Conservation (phyloP, 306 rosid genomes). For the Quercus cerris region DNA sequence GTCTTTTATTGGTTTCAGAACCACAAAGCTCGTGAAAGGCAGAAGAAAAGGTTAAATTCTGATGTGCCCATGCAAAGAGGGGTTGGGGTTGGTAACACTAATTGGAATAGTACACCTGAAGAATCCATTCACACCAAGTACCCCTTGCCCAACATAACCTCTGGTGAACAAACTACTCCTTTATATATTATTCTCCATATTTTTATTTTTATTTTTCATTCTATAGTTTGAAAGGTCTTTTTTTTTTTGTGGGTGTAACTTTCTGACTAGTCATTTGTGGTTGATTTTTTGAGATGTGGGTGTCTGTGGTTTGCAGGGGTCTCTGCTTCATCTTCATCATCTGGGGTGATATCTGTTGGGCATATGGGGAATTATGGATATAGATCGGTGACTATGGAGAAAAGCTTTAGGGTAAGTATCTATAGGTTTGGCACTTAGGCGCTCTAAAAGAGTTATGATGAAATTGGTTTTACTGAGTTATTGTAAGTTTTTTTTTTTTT, state of each 20-base stretch:
- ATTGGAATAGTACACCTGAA: slow-evolving; percentile 45
- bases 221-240: background rate
- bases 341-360: slow-evolving; percentile 50
- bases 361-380: slow-evolving; percentile 72
- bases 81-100: background rate
- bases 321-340: slow-evolving; percentile 52
- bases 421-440: background rate
- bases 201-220: too few species aligned
- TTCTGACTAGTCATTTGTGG: background rate
- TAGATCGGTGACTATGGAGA: slow-evolving; percentile 72
- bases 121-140: slow-evolving; percentile 41
- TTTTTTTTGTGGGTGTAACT: background rate
- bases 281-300: background rate
- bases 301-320: slow-evolving; percentile 31
- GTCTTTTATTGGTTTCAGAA: slow-evolving; percentile 97
- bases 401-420: slow-evolving; percentile 76
- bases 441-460: background rate
- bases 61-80: slow-evolving; percentile 37
- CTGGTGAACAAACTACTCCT: slow-evolving; percentile 29
- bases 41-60: slow-evolving; percentile 80
- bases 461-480: background rate
- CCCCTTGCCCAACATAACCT: slow-evolving; percentile 33
- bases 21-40: slow-evolving; percentile 98
- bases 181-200: background rate
- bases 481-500: too few species aligned